These are phyloP conservation scores for Clavispora phyllophila DNA, from an alignment of 805 yeast species.

Conservation along the genomic window DNA sequence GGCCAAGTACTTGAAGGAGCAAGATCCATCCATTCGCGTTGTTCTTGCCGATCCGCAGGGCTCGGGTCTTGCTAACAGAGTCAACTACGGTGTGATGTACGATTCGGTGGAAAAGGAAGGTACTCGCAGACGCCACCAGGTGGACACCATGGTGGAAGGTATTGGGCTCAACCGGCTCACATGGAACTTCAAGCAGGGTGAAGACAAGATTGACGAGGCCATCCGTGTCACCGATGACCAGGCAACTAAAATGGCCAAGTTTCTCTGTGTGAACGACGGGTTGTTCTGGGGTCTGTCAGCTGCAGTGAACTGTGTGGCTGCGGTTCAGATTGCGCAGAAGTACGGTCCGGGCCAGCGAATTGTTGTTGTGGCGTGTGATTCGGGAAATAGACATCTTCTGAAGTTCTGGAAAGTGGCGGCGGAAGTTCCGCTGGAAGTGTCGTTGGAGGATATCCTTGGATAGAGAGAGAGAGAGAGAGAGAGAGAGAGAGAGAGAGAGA, in stretches of 20 bases:
- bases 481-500: too few species aligned
- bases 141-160: slow-evolving; percentile 91
- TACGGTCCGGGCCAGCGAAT: slow-evolving; percentile 57
- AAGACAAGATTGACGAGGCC: slow-evolving; percentile 67
- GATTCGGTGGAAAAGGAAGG: slow-evolving; percentile 88
- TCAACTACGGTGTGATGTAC: slow-evolving; percentile 91
- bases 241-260: slow-evolving; percentile 86
- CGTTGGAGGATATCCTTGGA: slow-evolving; percentile 30
- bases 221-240: slow-evolving; percentile 73
- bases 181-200: slow-evolving; percentile 70
- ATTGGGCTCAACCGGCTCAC: slow-evolving; percentile 88
- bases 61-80: slow-evolving; percentile 79
- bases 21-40: slow-evolving; percentile 38
- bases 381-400: slow-evolving; percentile 84
- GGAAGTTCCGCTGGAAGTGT: slow-evolving; percentile 29
- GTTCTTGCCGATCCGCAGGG: slow-evolving; percentile 95
- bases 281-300: slow-evolving; percentile 88
- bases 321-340: slow-evolving; percentile 48
- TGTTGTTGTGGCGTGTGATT: slow-evolving; percentile 86
- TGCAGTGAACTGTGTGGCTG: slow-evolving; percentile 93
- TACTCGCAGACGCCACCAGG: slow-evolving; percentile 90
- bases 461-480: too few species aligned
- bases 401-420: slow-evolving; percentile 84
- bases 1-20: slow-evolving; percentile 37
- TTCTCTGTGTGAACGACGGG: slow-evolving; percentile 76